Conservation (phyloP, 176 grass and related monocot genomes). For the Cenchrus fungigraminus region DNA sequence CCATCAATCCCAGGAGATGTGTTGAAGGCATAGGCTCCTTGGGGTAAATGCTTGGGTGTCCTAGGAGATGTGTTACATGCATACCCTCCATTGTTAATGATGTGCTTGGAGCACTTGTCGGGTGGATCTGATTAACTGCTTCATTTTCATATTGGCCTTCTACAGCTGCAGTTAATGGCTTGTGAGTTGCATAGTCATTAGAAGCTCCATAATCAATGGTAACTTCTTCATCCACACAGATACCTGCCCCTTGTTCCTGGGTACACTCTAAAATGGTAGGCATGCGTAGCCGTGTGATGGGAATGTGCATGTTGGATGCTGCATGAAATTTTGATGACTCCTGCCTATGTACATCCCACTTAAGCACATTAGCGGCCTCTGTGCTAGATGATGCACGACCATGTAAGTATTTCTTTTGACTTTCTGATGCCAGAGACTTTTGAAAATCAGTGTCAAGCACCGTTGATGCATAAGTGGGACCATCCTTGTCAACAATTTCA, state of each 20-base stretch:
- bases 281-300: neutral
- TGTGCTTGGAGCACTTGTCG: slow-evolving; percentile 34
- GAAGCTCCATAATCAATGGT: slow-evolving; percentile 39
- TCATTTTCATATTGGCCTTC: slow-evolving; percentile 21
- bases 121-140: slow-evolving; percentile 24
- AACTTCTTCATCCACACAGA: slow-evolving; percentile 30
- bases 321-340: slow-evolving; percentile 9
- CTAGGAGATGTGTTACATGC: slow-evolving; percentile 60
- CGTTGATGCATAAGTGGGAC: too few species aligned
- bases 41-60: neutral
- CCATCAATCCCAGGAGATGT: slow-evolving; percentile 30
- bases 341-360: slow-evolving; percentile 5
- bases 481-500: too few species aligned
- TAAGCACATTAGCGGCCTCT: neutral
- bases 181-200: slow-evolving; percentile 37
- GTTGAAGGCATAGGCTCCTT: too few species aligned
- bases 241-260: slow-evolving; percentile 21
- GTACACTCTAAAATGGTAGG: slow-evolving; percentile 17
- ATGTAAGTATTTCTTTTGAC: too few species aligned
- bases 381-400: too few species aligned
- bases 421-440: too few species aligned
- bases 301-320: neutral
- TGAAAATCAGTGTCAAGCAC: too few species aligned
- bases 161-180: slow-evolving; percentile 6
- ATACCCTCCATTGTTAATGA: slow-evolving; percentile 47